A percentile compares a stretch with the other conserved stretches of the same genome.
Conservation (phyloP, 1,284 basidiomycete genomes). For the Somion occarium region DNA sequence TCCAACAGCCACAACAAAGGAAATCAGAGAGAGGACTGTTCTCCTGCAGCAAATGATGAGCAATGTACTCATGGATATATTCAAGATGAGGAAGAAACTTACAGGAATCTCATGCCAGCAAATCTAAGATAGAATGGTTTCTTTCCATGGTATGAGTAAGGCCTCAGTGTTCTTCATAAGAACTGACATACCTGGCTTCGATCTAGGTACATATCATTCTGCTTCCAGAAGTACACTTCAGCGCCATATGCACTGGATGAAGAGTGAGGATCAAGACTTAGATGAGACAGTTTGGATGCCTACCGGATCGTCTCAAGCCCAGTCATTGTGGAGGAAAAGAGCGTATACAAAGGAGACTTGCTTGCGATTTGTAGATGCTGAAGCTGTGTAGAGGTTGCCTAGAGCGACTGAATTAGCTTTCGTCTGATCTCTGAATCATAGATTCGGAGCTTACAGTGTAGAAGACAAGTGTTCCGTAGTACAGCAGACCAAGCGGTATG, state of each 20-base stretch:
- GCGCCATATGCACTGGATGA: not conserved
- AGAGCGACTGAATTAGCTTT: not conserved
- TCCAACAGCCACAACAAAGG: not conserved
- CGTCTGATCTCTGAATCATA: not conserved
- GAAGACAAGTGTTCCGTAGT: not conserved
- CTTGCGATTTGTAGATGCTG: not conserved
- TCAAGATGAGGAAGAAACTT: not conserved
- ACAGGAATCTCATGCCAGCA: not conserved
- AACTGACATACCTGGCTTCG: not conserved
- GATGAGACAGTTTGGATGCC: no score
- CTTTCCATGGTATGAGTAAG: not conserved
- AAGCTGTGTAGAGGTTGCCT: not conserved
- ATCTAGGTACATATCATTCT: not conserved
- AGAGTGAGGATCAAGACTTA: no score
- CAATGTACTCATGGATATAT: not conserved
- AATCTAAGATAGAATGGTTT: not conserved
- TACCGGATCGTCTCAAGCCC: not conserved
- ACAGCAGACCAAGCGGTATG: not conserved
- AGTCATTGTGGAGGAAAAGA: not conserved
- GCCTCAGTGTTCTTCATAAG: not conserved
- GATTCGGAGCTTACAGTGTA: not conserved
- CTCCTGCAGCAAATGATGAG: not conserved
- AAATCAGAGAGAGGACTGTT: not conserved
- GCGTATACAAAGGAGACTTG: not conserved
- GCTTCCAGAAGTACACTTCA: not conserved